Evolutionary conservation across 139 green algal genomes (phyloP), one percentile per base, ranked within the genome.

Genomic region (Volvox africanus): DNA sequence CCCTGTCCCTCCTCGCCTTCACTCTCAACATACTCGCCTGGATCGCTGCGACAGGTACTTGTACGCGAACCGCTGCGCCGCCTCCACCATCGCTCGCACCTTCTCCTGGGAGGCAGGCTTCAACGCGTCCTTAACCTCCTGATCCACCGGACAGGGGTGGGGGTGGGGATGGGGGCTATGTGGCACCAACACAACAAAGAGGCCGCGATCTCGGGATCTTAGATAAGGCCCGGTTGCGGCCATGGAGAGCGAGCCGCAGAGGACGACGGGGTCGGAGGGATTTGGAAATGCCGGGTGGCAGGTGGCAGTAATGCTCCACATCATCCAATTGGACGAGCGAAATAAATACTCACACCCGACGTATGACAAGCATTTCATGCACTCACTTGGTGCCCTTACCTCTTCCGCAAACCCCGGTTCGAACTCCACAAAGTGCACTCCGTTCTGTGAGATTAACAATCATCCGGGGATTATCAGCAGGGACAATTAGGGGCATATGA

Each of bases 31-130:
- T 13, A 61, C 83, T 28, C 35, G 80, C 83, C 83, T 68, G 65
- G 83, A 89, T 0, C 83, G 35, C 83, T 81, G 83, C 24, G 67
- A 81, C 35, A 89, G 35, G 65, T 89, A 89, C 61, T 73, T 89
- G 83, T 89, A 89, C 1, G 83, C 83, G 67, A 89, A 89, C 16
- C 36, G 35, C 67, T 81, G 67, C 24, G 24, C 83, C 24, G 5
- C 35, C 83, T 89, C 83, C 67, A n/a, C 83, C 20, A 89, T 68
- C 33, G 24, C 36, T 1, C 32, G 26, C 13, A 79, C 26, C 65
- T 37, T 35, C 28, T 30, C 33, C 16, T 55, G 13, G 0, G 67
- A 24, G 65, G 20, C 33, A 30, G 37, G 26, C 35, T 69, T 65
- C n/a, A 80, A n/a, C 26, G 24, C 35, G 24, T 65, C 24, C 67